Percentiles rank a stretch among this genome's conserved stretches.
These are phyloP conservation scores for Naumovozyma dairenensis DNA, from an alignment of 805 yeast species.

Conservation along the genomic window DNA sequence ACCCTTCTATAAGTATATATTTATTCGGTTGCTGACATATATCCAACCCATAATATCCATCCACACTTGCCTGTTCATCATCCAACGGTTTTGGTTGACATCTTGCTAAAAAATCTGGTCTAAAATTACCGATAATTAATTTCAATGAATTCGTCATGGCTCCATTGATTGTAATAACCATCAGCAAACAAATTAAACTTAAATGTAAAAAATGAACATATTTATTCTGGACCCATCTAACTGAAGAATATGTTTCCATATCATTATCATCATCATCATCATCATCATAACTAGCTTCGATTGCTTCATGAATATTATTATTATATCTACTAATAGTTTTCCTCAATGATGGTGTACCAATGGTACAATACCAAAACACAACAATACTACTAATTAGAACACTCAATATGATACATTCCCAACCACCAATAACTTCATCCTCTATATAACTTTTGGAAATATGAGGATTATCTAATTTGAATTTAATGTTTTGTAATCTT, in stretches of 20 bases:
- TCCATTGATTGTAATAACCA: conserved; percentile 18
- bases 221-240: no score
- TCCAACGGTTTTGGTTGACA: conserved; percentile 20
- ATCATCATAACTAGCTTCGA: no score
- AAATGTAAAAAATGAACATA: conserved; percentile 17
- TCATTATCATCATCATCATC: no score
- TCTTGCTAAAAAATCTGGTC: conserved; percentile 26
- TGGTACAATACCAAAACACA: conserved; percentile 12
- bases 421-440: conserved; percentile 16
- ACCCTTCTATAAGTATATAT: conserved; percentile 19
- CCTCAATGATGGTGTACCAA: conserved; percentile 4
- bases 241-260: no score
- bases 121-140: conserved; percentile 17
- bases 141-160: conserved; percentile 21
- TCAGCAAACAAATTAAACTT: conserved; percentile 13
- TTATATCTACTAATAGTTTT: conserved; percentile 5
- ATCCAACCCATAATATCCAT: conserved; percentile 7
- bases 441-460: conserved; percentile 15
- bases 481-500: conserved; percentile 7
- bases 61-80: conserved; percentile 2
- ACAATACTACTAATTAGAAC: conserved; percentile 5
- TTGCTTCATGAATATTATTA: conserved; percentile 10
- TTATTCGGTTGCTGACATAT: conserved; percentile 15
- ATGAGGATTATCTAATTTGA: conserved; percentile 9
- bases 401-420: conserved; percentile 15